phyloP scores from a whole-genome alignment of 345 rosid genomes.

The Dipteronia sinensis region DNA sequence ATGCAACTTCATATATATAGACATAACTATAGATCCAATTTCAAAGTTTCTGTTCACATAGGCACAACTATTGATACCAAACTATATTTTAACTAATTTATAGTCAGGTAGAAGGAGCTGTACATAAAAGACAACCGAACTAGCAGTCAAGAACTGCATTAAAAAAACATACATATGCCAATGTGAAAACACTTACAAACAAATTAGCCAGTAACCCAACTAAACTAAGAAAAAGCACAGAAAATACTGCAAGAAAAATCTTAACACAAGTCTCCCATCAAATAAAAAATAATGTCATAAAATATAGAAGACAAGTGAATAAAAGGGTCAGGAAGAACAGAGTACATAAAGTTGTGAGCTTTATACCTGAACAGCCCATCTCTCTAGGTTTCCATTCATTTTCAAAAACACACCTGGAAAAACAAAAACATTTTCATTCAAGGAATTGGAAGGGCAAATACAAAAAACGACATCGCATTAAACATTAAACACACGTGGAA shows the following conservation, averaged over 20 bases:
- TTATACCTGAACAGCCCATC: slow-evolving; percentile 86
- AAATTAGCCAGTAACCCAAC: not conserved
- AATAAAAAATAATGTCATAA: not conserved
- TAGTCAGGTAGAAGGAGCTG: not conserved
- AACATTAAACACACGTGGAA: too few species aligned
- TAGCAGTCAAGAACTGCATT: not conserved
- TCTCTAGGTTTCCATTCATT: slow-evolving; percentile 69
- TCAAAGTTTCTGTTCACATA: too few species aligned
- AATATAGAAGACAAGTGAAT: not conserved
- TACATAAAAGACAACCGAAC: not conserved
- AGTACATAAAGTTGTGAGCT: not conserved
- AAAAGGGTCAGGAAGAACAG: not conserved
- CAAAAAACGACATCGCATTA: too few species aligned
- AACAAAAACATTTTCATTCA: too few species aligned
- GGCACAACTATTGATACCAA: not conserved
- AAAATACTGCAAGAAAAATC: not conserved
- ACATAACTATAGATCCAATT: not conserved
- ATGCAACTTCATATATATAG: not conserved
- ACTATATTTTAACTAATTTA: not conserved
- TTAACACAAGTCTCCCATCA: not conserved
- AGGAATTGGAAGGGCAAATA: too few species aligned
- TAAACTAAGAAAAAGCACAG: not conserved
- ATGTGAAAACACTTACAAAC: not conserved
- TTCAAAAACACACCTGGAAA: too few species aligned
- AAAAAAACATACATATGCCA: not conserved